Evolutionary conservation across 768 basidiomycete genomes (phyloP), one percentile per base, ranked within the genome.

Genomic region (Podaxis sp.): DNA sequence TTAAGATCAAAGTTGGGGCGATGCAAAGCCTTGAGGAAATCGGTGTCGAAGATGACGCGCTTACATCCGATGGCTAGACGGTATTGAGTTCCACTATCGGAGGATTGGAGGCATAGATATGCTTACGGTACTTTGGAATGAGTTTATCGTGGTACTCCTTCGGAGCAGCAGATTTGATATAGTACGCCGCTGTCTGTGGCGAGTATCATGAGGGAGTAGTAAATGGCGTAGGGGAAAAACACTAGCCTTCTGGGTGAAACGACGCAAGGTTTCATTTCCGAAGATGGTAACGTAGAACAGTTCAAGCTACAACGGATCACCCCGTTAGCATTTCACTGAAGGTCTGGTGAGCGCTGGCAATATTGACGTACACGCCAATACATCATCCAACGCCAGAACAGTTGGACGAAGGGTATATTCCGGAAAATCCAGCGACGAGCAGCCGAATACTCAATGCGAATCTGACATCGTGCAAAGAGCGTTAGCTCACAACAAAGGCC

Each of bases 61-160:
- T 83, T 85, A 67, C 85, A 87, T 1, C 85, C 85, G 41, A 79
- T 69, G 28, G 75, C 83, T 85, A 55, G 6, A 40, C 17, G 33
- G 15, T 15, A 48, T 17, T 48, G 12, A 59, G 11, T 56, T 15
- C 58, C n/a, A 13, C 5, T 28, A 37, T 33, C 13, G 55, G 28
- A 30, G 37, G 11, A 28, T 15, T 26, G 6, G 38, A 24, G 2
- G n/a, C 15, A 26, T 10, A 50, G 3, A 28, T 20, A 22, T 10
- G 64, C 78, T 56, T 63, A 84, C 85, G 74, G 69, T 81, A 83
- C 5, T 73, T 73, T 0, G 87, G 87, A 48, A 84, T 74, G 15
- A 88, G 70, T 17, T 73, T 46, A 1, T 76, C 68, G 41, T 75
- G 77, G 64, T 84, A 81, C 64, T 82, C 71, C 56, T 75, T 71